Base-by-base conservation (phyloP, 1,139 yeast species). In the Suhomyces coccinellae region DNA sequence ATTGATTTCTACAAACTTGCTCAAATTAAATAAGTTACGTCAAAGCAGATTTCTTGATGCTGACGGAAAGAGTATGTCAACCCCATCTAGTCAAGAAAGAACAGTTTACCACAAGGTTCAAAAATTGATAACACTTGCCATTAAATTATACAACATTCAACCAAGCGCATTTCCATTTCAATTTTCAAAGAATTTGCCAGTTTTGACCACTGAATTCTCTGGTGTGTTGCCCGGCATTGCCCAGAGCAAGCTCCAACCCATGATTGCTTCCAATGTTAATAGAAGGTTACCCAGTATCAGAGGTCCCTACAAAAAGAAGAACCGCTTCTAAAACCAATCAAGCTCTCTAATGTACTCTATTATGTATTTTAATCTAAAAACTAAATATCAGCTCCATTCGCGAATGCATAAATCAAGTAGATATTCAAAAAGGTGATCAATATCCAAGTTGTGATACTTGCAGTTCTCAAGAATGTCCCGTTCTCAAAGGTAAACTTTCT, bases 171-270 rank as follows among this genome's bases (percentile, higher is more conserved):
- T 78, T 30, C 67, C 77, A 11, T 51, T 63, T 33, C 58, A 62
- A 36, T 62, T 72, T 44, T 71, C 75, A 52, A 62, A 70, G 39
- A 73, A 66, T 44, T 57, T 90, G 36, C 96, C 97, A 0, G 85
- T 87, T 1, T 72, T 87, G 46, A 81, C 83, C 58, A 79, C 84
- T 15, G 88, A 85, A 54, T 90, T 87, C 57, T 71, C 79, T 36
- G 98, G 98, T 44, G 77, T 86, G 1, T 74, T 90, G 57, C 97
- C 97, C 1, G 89, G 89, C 0, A 71, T 77, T 45, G 47, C 67
- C 6, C 68, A 43, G 60, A 66, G 49, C 27, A 50, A 50, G 27
- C 33, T 41, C 13, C 33, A 64, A 5, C 60, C 59, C 4, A 36
- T 33, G 36, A 32, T 37, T 36, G 26, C 38, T 4, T 13, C 37